A percentile compares a stretch with the other conserved stretches of the same genome.
phyloP scores from a whole-genome alignment of 208 protist species.

The Leishmania martiniquensis region DNA sequence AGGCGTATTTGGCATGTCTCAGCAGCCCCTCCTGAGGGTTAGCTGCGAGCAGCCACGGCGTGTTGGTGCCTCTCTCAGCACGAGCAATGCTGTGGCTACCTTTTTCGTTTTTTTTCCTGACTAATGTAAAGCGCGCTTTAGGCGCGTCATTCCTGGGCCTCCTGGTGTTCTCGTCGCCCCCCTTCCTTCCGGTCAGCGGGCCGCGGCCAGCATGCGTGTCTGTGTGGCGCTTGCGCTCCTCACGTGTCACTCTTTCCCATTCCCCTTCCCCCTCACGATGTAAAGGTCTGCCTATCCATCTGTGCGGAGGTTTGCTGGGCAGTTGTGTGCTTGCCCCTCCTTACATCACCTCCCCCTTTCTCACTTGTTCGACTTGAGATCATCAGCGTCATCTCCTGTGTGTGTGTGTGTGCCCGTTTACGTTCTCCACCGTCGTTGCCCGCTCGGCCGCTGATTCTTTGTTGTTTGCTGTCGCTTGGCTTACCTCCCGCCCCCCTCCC shows the following conservation, averaged over 20 bases:
- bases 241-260: background rate
- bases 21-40: background rate
- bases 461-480: too few species aligned
- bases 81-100: background rate
- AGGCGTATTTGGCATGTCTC: constrained; percentile 16
- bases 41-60: background rate
- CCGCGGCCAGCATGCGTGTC: too few species aligned
- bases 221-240: background rate
- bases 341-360: too few species aligned
- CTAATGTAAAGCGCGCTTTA: background rate
- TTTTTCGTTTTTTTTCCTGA: background rate
- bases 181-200: too few species aligned
- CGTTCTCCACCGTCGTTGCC: too few species aligned
- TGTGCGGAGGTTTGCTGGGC: too few species aligned
- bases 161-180: background rate
- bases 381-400: too few species aligned
- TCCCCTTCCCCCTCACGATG: background rate
- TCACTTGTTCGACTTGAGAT: too few species aligned
- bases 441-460: too few species aligned
- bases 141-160: background rate
- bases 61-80: background rate
- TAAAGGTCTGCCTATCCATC: background rate
- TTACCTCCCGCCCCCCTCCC: too few species aligned
- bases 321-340: background rate
- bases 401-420: too few species aligned